These are phyloP conservation scores for Begonia masoniana DNA, from an alignment of 306 rosid genomes.

Conservation along the genomic window DNA sequence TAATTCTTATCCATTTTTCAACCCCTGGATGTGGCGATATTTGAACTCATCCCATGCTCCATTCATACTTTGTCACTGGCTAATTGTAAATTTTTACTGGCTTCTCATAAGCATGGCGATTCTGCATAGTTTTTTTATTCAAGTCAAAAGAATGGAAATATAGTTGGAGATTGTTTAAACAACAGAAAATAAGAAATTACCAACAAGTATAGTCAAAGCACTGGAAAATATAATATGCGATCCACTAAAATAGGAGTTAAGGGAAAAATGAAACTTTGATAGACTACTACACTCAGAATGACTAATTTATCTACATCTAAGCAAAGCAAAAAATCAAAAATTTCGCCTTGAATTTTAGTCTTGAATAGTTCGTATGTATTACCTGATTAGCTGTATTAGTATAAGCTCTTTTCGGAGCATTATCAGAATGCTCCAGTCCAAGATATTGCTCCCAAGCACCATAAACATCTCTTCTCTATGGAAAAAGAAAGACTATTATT, in stretches of 20 bases:
- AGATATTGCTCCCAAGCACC: slow-evolving; percentile 98
- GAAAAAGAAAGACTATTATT: slow-evolving; percentile 5
- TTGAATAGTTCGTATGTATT: background rate
- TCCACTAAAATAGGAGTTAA: too few relatives aligned
- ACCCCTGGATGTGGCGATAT: slow-evolving; percentile 8
- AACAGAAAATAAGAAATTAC: slow-evolving; percentile 3
- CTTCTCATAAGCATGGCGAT: slow-evolving; percentile 82
- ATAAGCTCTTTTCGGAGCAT: slow-evolving; percentile 71
- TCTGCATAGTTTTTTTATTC: slow-evolving; percentile 31
- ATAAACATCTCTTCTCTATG: slow-evolving; percentile 80
- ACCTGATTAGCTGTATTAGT: slow-evolving; percentile 76
- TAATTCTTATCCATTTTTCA: slow-evolving; percentile 17
- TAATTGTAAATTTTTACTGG: slow-evolving; percentile 87
- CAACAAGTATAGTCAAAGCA: background rate
- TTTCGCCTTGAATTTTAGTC: background rate
- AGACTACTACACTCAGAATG: too few relatives aligned
- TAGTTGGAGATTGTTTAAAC: slow-evolving; percentile 5
- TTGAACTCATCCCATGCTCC: slow-evolving; percentile 28
- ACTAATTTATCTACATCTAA: too few relatives aligned
- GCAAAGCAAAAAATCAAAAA: too few relatives aligned
- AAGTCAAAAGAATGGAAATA: too few relatives aligned
- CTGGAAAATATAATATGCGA: too few relatives aligned
- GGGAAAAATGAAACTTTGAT: too few relatives aligned
- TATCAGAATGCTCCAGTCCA: slow-evolving; percentile 88
- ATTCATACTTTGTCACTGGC: slow-evolving; percentile 15